Evolutionary conservation across 2,329 filamentous ascomycete genomes (phyloP), one percentile per base, ranked within the genome.

Genomic region (Phoma herbarum): DNA sequence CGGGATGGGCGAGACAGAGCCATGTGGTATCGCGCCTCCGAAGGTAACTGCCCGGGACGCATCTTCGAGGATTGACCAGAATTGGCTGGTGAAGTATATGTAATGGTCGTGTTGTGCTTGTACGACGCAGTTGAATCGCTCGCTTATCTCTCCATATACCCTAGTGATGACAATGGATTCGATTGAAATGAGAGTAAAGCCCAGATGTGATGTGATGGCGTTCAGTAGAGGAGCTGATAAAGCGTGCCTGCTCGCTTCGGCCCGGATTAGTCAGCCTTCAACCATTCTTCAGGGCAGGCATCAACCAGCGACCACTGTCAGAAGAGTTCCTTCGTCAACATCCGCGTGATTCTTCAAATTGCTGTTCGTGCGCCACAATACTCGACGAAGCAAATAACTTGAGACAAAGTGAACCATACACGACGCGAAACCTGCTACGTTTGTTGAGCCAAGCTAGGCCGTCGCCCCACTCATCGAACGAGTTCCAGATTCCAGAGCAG

Each of bases 391-490:
- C 28, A 22, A 29, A 12, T 16, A 12, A 11, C 25, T 22, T 35
- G n/a, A 45, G 3, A 18, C 44, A 10, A 20, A 35, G n/a, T 22
- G 23, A 20, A 11, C 23, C 10, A 12, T 12, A 23, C 39, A 20
- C 11, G 22, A n/a, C 12, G 20, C 46, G 31, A 39, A 16, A 33
- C 39, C 18, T 23, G 16, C 20, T 16, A 18, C 31, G 4, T 26
- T 45, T 23, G 47, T 51, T 57, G 53, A 57, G 25, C n/a, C 25
- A 35, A 31, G 47, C 41, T 46, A 51, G 47, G 42, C 47, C 29
- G 2, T 31, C 41, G 25, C 52, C 46, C 46, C 46, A 31, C 28
- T 23, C 35, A 9, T 39, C 9, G 35, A 39, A 20, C 35, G 18
- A 39, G 35, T 39, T 20, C 33, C 35, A 39, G 35, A 39, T 16